Percentiles rank a stretch among this genome's conserved stretches.
phyloP scores from a whole-genome alignment of 495 filamentous ascomycete species.

The Neurospora discreta region DNA sequence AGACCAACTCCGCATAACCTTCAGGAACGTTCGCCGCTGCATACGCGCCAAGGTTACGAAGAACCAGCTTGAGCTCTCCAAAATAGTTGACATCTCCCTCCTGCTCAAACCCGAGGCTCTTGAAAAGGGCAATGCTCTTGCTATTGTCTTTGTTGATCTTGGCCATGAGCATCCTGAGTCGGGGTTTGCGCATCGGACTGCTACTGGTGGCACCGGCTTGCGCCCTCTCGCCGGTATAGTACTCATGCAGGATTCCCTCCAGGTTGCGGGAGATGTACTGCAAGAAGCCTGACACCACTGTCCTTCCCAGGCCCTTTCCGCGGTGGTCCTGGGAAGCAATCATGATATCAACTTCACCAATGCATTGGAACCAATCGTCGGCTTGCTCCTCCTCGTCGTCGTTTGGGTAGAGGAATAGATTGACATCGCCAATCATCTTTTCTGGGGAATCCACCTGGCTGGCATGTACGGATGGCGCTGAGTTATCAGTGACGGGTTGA shows the following conservation, averaged over 20 bases:
- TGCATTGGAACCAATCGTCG: constrained; percentile 16
- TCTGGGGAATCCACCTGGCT: constrained; percentile 38
- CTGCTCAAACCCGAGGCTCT: constrained; percentile 32
- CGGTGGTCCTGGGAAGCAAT: constrained; percentile 52
- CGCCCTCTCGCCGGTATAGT: constrained; percentile 16
- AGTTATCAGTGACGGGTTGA: constrained; percentile 16
- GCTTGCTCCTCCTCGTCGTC: constrained; percentile 24
- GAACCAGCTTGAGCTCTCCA: constrained; percentile 36
- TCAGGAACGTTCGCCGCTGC: constrained; percentile 1
- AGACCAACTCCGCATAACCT: constrained; percentile 16
- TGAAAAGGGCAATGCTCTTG: constrained; percentile 33
- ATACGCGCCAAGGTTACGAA: constrained; percentile 14
- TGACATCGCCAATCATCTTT: constrained; percentile 75
- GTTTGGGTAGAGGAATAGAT: constrained; percentile 58
- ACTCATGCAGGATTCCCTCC: constrained; percentile 48
- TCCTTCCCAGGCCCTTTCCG: constrained; percentile 53
- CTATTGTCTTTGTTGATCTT: constrained; percentile 34
- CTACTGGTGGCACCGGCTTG: neutral
- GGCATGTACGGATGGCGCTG: constrained; percentile 5
- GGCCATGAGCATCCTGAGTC: constrained; percentile 28
- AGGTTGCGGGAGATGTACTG: constrained; percentile 45
- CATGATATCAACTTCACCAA: constrained; percentile 85
- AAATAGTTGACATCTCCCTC: constrained; percentile 39
- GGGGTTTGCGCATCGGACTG: neutral
- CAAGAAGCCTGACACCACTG: constrained; percentile 56